Base-by-base conservation (phyloP, 495 filamentous ascomycete genomes). In the Penicillium coffeae region DNA sequence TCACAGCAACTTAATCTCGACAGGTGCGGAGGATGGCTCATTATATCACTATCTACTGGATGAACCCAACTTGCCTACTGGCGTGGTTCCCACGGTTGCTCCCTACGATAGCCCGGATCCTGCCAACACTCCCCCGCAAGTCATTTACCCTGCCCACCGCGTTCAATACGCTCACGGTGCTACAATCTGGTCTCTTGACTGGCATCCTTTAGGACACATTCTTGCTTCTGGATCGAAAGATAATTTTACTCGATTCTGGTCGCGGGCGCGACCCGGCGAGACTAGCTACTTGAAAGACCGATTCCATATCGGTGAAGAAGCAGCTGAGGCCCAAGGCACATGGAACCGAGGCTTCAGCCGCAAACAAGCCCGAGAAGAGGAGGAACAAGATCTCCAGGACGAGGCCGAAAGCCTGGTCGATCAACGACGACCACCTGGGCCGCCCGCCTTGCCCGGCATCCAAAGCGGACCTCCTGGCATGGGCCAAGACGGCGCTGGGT, bases 151-250 rank as follows among this genome's bases (percentile, higher is more conserved):
- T 6, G 88, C 90, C 1, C 92, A 96, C 68, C 80, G 80, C 52
- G 64, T 95, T 38, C 81, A 85, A 30, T 90, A 85, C 50, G 93
- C 93, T 1, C 93, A 98, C 57, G 89, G 91, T 33, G 91, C 89
- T 55, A 86, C 90, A 8, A 92, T 98, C 47, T 98, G 93, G 93
- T 91, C 90, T 3, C 75, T 98, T 18, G 90, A 95, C 72, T 98
- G 93, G 88, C 93, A 98, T 59, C 93, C 93, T 1, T 74, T 96
- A 0, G 93, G 93, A 16, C 93, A 98, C 58, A 92, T 98, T 50
- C 78, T 98, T 20, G 90, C 90, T n/a, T 95, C 93, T n/a, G 93
- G 93, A 3, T 96, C 92, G 2, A 98, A 98, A 64, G 93, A 98
- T 66, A 86, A 92, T 38, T 89, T 94, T 38, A 96, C 93, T 7